A percentile compares a stretch with the other conserved stretches of the same genome.
Conservation (phyloP, 176 grass and related monocot genomes). For the Rhynchospora pubera region DNA sequence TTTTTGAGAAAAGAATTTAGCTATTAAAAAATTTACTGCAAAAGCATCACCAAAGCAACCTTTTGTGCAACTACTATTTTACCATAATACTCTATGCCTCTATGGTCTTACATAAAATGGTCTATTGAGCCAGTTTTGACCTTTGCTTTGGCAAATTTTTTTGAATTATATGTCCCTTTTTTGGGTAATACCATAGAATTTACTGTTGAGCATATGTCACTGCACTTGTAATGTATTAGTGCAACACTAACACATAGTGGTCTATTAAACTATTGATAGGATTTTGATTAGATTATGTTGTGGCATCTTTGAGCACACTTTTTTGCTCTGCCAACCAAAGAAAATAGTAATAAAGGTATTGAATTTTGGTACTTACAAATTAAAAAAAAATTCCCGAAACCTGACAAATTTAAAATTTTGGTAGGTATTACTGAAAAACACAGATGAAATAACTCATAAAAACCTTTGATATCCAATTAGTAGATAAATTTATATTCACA, state of each 20-base stretch:
- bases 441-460: constrained; percentile 7
- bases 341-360: constrained; percentile 8
- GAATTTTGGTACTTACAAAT: neutral
- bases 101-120: too few species aligned
- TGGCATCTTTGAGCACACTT: neutral
- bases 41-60: neutral
- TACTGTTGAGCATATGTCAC: neutral
- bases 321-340: neutral
- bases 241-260: neutral
- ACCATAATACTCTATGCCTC: neutral
- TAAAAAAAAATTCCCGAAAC: neutral
- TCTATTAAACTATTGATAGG: neutral
- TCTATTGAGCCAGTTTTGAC: neutral
- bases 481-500: constrained; percentile 85
- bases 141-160: neutral
- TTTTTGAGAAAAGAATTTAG: neutral
- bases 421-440: neutral
- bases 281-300: neutral
- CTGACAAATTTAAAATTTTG: too few species aligned
- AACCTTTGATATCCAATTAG: constrained; percentile 81
- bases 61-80: neutral
- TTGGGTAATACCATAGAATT: neutral
- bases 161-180: neutral
- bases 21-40: neutral
- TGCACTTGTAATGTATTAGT: neutral